A percentile compares a stretch with the other conserved stretches of the same genome.
Evolutionary conservation across 75 land plant species (phyloP).

Genomic region (Sequoiadendron giganteum): DNA sequence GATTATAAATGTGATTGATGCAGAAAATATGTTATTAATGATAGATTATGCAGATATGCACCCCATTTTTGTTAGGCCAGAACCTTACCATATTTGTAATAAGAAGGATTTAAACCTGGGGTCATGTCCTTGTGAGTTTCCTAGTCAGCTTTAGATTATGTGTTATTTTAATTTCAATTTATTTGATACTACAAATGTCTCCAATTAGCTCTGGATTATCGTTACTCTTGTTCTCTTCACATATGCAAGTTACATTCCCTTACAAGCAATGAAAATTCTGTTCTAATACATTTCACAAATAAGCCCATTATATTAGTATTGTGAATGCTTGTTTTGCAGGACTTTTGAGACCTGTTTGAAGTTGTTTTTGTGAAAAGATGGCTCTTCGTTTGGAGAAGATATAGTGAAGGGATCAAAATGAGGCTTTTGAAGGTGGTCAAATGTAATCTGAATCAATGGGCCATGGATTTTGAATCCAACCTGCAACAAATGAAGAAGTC

Average conservation of each 20-base stretch:
- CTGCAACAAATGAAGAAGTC: conserved; percentile 77
- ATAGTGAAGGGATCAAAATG: conserved; percentile 36
- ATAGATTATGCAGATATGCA: background rate
- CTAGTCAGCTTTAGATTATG: background rate
- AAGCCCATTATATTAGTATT: background rate
- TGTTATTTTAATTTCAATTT: background rate
- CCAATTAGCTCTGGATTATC: background rate
- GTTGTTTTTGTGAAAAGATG: background rate
- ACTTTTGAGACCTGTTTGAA: background rate
- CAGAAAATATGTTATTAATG: background rate
- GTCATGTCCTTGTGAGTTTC: background rate
- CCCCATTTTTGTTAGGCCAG: background rate
- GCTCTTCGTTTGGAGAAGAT: background rate
- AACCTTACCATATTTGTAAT: background rate
- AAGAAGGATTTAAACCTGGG: background rate
- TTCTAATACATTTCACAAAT: background rate
- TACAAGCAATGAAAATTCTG: background rate
- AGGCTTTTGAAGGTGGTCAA: conserved; percentile 94
- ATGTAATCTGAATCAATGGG: conserved; percentile 97
- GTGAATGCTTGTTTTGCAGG: background rate
- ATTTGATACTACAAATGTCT: background rate
- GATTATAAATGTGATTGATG: background rate
- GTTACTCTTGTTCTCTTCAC: background rate
- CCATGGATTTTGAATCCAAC: conserved; percentile 95
- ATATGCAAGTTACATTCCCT: background rate